Conservation (phyloP, 2,329 filamentous ascomycete species). For the Calonectria fujianensis region DNA sequence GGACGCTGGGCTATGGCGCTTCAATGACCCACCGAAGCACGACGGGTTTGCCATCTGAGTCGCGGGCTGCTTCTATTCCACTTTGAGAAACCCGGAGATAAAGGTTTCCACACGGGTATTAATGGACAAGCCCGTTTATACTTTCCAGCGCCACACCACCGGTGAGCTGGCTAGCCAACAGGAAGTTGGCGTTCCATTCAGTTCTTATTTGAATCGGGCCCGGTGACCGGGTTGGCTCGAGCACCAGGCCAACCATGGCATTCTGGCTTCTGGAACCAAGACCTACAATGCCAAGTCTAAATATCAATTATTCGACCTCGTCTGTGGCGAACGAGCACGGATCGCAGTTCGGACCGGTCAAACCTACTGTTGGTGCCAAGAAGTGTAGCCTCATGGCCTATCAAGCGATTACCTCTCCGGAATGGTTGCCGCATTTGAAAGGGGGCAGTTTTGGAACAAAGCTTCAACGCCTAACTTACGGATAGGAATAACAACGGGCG, state of each 20-base stretch:
- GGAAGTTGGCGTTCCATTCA: slow-evolving; percentile 22
- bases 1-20: slow-evolving; percentile 85
- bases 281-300: slow-evolving; percentile 42
- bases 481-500: slow-evolving; percentile 34
- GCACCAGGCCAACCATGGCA: not conserved
- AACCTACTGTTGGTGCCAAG: slow-evolving; percentile 41
- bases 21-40: slow-evolving; percentile 78
- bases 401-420: slow-evolving; percentile 31
- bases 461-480: slow-evolving; percentile 39
- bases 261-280: slow-evolving; percentile 8
- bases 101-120: slow-evolving; percentile 12
- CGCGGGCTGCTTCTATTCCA: not conserved
- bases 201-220: not conserved
- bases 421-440: slow-evolving; percentile 48
- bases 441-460: slow-evolving; percentile 47
- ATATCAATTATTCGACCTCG: slow-evolving; percentile 28
- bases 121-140: not conserved
- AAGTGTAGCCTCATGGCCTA: slow-evolving; percentile 25
- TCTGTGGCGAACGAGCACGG: slow-evolving; percentile 48
- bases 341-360: slow-evolving; percentile 32
- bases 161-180: not conserved
- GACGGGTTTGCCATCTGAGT: slow-evolving; percentile 70
- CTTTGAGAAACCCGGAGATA: not conserved
- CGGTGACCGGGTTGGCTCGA: not conserved
- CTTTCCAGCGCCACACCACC: slow-evolving; percentile 13